Base-by-base conservation (phyloP, 169 alveolate genomes). In the Cytauxzoon felis region DNA sequence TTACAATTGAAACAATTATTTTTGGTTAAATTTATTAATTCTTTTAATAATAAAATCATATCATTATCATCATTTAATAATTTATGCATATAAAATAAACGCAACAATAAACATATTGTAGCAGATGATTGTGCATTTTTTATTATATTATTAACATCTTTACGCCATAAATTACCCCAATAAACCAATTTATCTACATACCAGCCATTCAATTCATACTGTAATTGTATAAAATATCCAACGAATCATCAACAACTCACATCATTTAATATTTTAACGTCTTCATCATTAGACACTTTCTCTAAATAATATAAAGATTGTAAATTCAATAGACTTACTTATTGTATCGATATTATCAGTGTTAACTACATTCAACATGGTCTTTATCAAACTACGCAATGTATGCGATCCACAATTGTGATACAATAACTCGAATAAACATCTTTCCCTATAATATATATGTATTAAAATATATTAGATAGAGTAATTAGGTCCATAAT, bases 401-500 rank as follows among this genome's bases (percentile, higher is more conserved):
- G 53, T 58, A 16, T 72, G 67, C 8, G 82, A 72, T 0, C 82
- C 82, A n/a, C 78, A 72, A 41, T 1, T 30, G 24, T 72, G 78
- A 32, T 72, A 68, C 9, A 58, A 47, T 48, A 72, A 6, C 29
- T 50, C 70, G 48, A 50, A 72, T 1, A 72, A 66, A 58, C 82
- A 72, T 1, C 69, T 53, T 24, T 72, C 82, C 58, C 82, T 72
- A 50, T 13, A 16, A 9, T 1, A 3, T 0, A 1, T 9, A 11
- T 0, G 4, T 3, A 1, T 24, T 16, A 32, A 32, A 19, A 6
- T 11, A 36, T 6, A 6, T n/a, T n/a, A n/a, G n/a, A n/a, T n/a
- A n/a, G n/a, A n/a, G n/a, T n/a, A n/a, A n/a, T n/a, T n/a, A n/a
- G n/a, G n/a, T n/a, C n/a, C n/a, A n/a, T n/a, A n/a, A n/a, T n/a